These are phyloP conservation scores for Globisporangium cystogenes DNA, from an alignment of 352 stramenopile genomes.

Conservation along the genomic window DNA sequence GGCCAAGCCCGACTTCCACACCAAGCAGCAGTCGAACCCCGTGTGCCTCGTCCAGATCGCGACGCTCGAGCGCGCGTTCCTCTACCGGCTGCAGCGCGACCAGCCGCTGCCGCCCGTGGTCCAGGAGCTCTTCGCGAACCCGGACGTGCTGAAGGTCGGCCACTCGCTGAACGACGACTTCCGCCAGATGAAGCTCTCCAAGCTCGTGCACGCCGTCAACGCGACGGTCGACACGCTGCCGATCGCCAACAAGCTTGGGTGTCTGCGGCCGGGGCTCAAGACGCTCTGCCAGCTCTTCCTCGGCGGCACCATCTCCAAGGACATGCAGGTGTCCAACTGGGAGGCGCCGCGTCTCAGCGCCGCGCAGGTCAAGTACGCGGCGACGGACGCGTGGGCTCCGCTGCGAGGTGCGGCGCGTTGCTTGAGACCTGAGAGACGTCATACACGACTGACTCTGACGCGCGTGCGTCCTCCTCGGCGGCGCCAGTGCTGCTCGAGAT, in stretches of 20 bases:
- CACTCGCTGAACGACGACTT: constrained; percentile 79
- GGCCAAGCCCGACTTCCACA: constrained; percentile 61
- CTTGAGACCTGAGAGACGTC: too few species aligned
- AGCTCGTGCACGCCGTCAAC: constrained; percentile 52
- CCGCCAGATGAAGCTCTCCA: constrained; percentile 42
- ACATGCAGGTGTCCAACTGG: constrained; percentile 87
- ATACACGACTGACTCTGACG: constrained; percentile 1
- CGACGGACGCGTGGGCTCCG: constrained; percentile 74
- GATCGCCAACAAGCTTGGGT: constrained; percentile 73
- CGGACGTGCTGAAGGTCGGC: constrained; percentile 64
- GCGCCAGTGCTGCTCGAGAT: constrained; percentile 67
- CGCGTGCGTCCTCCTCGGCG: not conserved
- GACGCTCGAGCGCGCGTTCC: constrained; percentile 64
- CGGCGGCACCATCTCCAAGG: constrained; percentile 59
- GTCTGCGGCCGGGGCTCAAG: constrained; percentile 61
- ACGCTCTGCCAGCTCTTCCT: constrained; percentile 77
- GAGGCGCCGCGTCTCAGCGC: constrained; percentile 53
- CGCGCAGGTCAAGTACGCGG: constrained; percentile 75
- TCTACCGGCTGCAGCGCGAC: constrained; percentile 61
- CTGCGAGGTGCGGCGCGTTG: constrained; percentile 40
- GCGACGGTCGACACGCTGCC: constrained; percentile 80
- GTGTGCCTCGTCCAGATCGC: constrained; percentile 78
- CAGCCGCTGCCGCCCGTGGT: constrained; percentile 51
- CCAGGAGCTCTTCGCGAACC: constrained; percentile 48
- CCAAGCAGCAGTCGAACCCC: constrained; percentile 47